A percentile compares a stretch with the other conserved stretches of the same genome.
Evolutionary conservation across 352 stramenopile genomes (phyloP).

Genomic region (Globisporangium paroecandrum): DNA sequence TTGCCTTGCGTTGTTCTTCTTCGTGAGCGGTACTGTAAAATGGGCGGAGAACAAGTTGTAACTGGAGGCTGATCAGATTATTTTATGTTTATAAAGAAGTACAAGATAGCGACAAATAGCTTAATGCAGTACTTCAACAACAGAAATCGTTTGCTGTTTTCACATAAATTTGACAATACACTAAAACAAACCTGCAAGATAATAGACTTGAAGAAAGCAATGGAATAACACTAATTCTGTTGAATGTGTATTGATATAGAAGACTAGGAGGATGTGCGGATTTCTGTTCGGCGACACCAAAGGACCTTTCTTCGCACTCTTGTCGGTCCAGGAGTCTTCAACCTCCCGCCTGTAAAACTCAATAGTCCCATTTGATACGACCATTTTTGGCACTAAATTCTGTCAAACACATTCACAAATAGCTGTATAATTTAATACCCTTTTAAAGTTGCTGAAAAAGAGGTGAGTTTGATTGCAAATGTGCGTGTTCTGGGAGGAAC

Average conservation of each 20-base stretch:
- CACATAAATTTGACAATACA: neutral
- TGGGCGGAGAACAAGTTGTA: neutral
- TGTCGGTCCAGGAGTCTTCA: neutral
- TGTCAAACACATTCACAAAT: too few relatives aligned
- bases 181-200: neutral
- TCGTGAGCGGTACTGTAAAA: neutral
- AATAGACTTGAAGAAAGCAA: neutral
- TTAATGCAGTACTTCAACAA: neutral
- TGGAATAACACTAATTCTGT: neutral
- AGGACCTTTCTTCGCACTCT: slow-evolving; percentile 8
- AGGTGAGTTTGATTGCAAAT: neutral
- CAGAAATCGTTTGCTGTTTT: neutral
- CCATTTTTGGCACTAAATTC: neutral
- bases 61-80: neutral
- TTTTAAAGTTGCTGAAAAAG: neutral
- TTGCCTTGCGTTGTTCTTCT: neutral
- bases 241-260: neutral
- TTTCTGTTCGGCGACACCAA: slow-evolving; percentile 4
- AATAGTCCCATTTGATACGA: neutral
- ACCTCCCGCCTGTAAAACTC: neutral
- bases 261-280: neutral
- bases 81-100: neutral
- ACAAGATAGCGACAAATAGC: neutral
- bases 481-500: neutral
- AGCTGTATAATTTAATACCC: neutral